Evolutionary conservation across 768 basidiomycete genomes (phyloP), one percentile per base, ranked within the genome.

Genomic region (Rhizopogon vinicolor): DNA sequence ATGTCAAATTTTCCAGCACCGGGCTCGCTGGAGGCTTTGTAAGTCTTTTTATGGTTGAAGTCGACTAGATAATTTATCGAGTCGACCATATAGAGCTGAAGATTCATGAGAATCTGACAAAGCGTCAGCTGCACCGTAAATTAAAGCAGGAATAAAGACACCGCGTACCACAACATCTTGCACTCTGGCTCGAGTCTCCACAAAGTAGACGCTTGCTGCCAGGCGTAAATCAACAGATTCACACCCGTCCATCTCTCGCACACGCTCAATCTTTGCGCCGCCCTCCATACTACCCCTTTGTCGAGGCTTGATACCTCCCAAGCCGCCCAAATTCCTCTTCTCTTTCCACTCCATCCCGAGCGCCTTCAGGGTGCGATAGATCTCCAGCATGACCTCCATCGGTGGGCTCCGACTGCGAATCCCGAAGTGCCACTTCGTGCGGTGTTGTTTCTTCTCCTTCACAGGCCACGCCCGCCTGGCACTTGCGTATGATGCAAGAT

Each of bases 381-480:
- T 97, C 79, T 98, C 96, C 25, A 97, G 74, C 95, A 99, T 98
- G 22, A 99, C 96, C 70, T 99, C 97, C 91, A 98, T 96, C 19
- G 95, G 97, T 33, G 94, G 92, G 55, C 86, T 89, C 56, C 95
- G 80, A 62, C 91, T 94, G 33, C 97, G 82, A 41, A 99, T 98
- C 7, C 97, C 97, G 65, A 98, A 99, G 68, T 99, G 97, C 97
- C 97, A 98, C 60, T 93, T 88, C 14, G 89, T 89, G 58, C 88
- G 84, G 57, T 87, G 84, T 53, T 84, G 81, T 67, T 86, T 89
- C 75, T 85, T 84, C 63, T 78, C 77, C 65, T 84, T 84, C 71
- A 72, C 60, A 68, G 40, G 78, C 76, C 42, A 81, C 65, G 60
- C 39, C n/a, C 66, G 67, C 65, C 65, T 63, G 33, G 76, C 84